Percentiles rank a stretch among this genome's conserved stretches.
Evolutionary conservation across 208 protist species (phyloP).

Genomic region (Phytomonas sp.): DNA sequence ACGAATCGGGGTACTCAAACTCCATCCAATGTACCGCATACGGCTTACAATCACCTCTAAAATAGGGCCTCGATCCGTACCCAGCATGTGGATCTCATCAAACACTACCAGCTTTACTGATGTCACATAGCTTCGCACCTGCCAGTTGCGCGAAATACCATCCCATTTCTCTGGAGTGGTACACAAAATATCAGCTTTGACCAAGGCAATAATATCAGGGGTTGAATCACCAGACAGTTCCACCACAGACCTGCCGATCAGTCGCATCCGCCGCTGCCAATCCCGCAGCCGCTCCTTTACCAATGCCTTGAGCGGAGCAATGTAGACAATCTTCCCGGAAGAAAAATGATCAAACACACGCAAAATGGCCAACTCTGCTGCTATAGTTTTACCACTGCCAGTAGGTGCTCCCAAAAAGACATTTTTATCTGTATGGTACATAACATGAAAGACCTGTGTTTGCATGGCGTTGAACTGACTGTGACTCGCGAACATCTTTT

Average conservation of each 20-base stretch:
- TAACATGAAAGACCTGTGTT: slow-evolving; percentile 97
- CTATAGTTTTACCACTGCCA: slow-evolving; percentile 98
- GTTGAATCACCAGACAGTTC: slow-evolving; percentile 98
- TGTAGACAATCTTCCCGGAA: slow-evolving; percentile 96
- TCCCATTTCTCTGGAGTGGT: slow-evolving; percentile 99
- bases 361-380: slow-evolving; percentile 98
- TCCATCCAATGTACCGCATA: slow-evolving; percentile 97
- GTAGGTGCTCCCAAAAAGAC: slow-evolving; percentile 98
- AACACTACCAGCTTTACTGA: slow-evolving; percentile 96
- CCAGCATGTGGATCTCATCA: slow-evolving; percentile 99
- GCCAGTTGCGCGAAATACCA: slow-evolving; percentile 97
- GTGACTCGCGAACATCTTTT: slow-evolving; percentile 82
- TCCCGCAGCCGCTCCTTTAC: slow-evolving; percentile 98
- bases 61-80: slow-evolving; percentile 97
- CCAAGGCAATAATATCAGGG: slow-evolving; percentile 89
- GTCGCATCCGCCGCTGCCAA: slow-evolving; percentile 91
- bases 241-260: slow-evolving; percentile 92
- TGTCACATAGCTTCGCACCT: slow-evolving; percentile 92
- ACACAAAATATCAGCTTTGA: slow-evolving; percentile 95
- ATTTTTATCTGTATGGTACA: slow-evolving; percentile 98
- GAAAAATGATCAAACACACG: slow-evolving; percentile 87
- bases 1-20: slow-evolving; percentile 89
- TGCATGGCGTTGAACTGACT: slow-evolving; percentile 99
- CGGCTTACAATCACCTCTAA: slow-evolving; percentile 98
- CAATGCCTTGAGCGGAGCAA: slow-evolving; percentile 99